These are phyloP conservation scores for Veloboletus limbatus DNA, from an alignment of 1,284 basidiomycete genomes.

Conservation along the genomic window DNA sequence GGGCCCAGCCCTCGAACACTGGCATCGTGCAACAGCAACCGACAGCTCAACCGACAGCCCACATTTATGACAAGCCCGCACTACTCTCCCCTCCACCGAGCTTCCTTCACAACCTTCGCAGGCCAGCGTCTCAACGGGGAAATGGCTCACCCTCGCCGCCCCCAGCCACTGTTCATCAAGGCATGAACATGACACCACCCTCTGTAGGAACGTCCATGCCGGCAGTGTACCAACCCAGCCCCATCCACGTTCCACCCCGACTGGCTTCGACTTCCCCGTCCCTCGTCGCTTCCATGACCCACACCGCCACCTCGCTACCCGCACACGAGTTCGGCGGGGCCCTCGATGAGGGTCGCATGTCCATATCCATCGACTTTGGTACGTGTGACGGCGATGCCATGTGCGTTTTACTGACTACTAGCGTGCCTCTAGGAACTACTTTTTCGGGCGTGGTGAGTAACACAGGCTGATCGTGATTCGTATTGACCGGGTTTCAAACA, in stretches of 20 bases:
- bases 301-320: conserved; percentile 3
- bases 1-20: conserved; percentile 18
- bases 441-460: conserved; percentile 77
- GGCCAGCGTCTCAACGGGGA: conserved; percentile 29
- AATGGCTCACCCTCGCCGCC: conserved; percentile 36
- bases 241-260: conserved; percentile 34
- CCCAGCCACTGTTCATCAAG: conserved; percentile 11
- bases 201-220: conserved; percentile 3
- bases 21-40: conserved; percentile 54
- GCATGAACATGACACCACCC: conserved; percentile 1
- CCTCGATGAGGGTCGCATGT: conserved; percentile 63
- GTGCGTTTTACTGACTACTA: neutral
- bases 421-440: conserved; percentile 58
- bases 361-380: conserved; percentile 80
- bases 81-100: conserved; percentile 26
- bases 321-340: conserved; percentile 15
- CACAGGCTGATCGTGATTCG: neutral
- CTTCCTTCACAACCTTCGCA: conserved; percentile 17
- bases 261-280: conserved; percentile 25
- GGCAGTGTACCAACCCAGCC: conserved; percentile 35
- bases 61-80: conserved; percentile 24
- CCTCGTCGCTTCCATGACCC: conserved; percentile 3
- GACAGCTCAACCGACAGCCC: conserved; percentile 33
- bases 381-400: conserved; percentile 20
- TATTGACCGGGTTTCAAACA: neutral